Evolutionary conservation across 2,329 filamentous ascomycete genomes (phyloP).

Genomic region (Magnaporthiopsis poae): DNA sequence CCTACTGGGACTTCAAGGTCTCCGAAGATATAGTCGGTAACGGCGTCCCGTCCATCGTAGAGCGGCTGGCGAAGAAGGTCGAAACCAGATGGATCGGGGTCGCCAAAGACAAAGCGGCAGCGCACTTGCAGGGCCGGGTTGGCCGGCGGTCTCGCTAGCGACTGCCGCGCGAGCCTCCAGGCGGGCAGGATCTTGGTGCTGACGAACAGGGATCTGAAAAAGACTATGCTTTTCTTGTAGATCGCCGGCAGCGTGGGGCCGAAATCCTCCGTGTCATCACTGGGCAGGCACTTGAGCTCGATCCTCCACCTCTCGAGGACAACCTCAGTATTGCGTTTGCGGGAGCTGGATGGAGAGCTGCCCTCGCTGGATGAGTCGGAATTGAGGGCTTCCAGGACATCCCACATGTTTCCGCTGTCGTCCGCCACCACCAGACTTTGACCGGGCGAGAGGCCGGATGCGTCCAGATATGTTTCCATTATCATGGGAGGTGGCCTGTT

Average conservation of each 20-base stretch:
- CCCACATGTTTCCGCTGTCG: slow-evolving; percentile 83
- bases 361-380: slow-evolving; percentile 43
- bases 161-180: slow-evolving; percentile 68
- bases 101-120: slow-evolving; percentile 65
- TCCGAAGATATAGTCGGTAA: slow-evolving; percentile 70
- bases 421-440: slow-evolving; percentile 83
- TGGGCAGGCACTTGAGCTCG: slow-evolving; percentile 57
- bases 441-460: slow-evolving; percentile 65
- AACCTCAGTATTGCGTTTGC: slow-evolving; percentile 56
- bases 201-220: slow-evolving; percentile 81
- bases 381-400: slow-evolving; percentile 75
- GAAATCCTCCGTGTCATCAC: slow-evolving; percentile 45
- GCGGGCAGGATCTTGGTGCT: slow-evolving; percentile 73
- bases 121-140: slow-evolving; percentile 60
- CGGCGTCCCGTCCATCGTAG: slow-evolving; percentile 54
- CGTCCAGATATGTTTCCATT: slow-evolving; percentile 83
- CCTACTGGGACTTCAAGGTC: slow-evolving; percentile 80
- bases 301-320: slow-evolving; percentile 86
- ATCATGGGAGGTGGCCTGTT: slow-evolving; percentile 73
- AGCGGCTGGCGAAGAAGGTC: slow-evolving; percentile 66
- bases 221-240: slow-evolving; percentile 94
- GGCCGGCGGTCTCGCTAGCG: slow-evolving; percentile 56
- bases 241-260: slow-evolving; percentile 65
- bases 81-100: slow-evolving; percentile 40
- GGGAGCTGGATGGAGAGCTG: slow-evolving; percentile 27